Conservation (phyloP, 768 basidiomycete species). For the Lentinula sp. region DNA sequence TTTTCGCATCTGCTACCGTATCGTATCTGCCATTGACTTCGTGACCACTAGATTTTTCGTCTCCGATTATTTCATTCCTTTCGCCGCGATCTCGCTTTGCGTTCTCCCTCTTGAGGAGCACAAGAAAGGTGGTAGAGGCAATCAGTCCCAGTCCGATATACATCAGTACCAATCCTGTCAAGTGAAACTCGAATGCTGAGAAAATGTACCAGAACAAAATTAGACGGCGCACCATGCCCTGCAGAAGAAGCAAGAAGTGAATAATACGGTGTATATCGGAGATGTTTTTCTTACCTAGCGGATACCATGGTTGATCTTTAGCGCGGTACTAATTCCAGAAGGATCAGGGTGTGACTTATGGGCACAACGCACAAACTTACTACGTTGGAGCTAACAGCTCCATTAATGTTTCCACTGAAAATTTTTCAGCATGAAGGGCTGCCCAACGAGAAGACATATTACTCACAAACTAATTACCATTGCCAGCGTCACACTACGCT, state of each 20-base stretch:
- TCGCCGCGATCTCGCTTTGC: conserved; percentile 60
- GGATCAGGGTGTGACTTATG: background rate
- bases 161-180: conserved; percentile 61
- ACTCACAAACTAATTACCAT: conserved; percentile 63
- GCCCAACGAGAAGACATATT: background rate
- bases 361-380: conserved; percentile 30
- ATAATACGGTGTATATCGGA: background rate
- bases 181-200: background rate
- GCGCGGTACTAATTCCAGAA: conserved; percentile 48
- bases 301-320: conserved; percentile 63
- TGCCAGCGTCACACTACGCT: conserved; percentile 64
- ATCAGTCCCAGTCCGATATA: conserved; percentile 64
- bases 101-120: conserved; percentile 53
- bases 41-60: conserved; percentile 24
- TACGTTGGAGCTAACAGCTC: conserved; percentile 72
- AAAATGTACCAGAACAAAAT: background rate
- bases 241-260: background rate
- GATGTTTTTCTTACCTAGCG: conserved; percentile 26
- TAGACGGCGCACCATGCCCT: conserved; percentile 20
- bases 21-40: conserved; percentile 53
- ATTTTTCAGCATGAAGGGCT: background rate
- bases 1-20: conserved; percentile 58
- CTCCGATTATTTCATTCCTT: conserved; percentile 63
- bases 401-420: conserved; percentile 63
- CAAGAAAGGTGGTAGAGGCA: conserved; percentile 32